Conservation (phyloP, 306 rosid species). For the Glycine tomentella region DNA sequence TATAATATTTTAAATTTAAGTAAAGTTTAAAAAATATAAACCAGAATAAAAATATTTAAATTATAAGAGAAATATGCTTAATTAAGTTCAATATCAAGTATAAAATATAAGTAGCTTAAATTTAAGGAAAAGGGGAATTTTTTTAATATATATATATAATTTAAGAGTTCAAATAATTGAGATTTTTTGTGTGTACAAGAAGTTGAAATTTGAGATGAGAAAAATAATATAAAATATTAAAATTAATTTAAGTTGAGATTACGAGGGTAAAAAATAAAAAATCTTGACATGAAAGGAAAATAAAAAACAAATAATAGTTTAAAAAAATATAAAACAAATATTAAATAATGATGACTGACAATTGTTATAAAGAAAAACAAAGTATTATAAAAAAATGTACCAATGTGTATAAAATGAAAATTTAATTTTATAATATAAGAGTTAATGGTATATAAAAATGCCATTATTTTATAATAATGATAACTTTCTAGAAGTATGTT, state of each 20-base stretch:
- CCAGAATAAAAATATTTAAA: background rate
- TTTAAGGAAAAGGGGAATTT: background rate
- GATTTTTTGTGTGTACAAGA: too few relatives aligned
- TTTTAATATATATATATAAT: too few relatives aligned
- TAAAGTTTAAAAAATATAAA: background rate
- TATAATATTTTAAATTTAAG: background rate
- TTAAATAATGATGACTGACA: too few relatives aligned
- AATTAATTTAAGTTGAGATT: too few relatives aligned
- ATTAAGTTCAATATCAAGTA: background rate
- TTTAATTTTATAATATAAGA: background rate
- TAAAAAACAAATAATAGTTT: too few relatives aligned
- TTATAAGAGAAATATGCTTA: background rate
- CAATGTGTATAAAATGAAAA: background rate
- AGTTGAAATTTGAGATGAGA: too few relatives aligned
- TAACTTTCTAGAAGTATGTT: background rate
- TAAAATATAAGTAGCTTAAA: background rate
- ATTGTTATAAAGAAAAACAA: background rate
- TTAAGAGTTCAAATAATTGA: too few relatives aligned
- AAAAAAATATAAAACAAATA: too few relatives aligned
- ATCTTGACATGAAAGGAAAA: too few relatives aligned
- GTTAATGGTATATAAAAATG: background rate
- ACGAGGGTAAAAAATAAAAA: too few relatives aligned
- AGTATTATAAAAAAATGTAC: background rate
- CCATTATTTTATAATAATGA: background rate
- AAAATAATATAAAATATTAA: too few relatives aligned